These are phyloP conservation scores for Przewalskia tangutica DNA, from an alignment of 257 asterid species.

Conservation along the genomic window DNA sequence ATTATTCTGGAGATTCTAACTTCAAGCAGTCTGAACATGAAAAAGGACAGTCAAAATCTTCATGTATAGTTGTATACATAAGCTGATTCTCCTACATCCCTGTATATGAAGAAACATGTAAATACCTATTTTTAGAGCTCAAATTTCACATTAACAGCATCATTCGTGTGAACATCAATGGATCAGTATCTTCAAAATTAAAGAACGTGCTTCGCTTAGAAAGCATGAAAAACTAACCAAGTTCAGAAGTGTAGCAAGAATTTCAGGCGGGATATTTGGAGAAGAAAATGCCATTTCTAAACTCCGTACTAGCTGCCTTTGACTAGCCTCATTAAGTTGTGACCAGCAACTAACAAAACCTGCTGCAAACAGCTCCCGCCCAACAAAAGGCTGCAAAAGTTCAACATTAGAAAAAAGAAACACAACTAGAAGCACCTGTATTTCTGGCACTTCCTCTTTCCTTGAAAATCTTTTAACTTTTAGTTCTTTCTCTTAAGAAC, in stretches of 20 bases:
- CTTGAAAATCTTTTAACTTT: background rate
- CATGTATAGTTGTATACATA: background rate
- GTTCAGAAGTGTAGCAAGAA: constrained; percentile 94
- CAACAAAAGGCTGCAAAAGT: constrained; percentile 83
- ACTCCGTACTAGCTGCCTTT: constrained; percentile 74
- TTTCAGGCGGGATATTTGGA: constrained; percentile 95
- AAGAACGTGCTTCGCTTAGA: constrained; percentile 3
- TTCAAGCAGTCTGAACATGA: background rate
- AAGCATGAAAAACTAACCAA: constrained; percentile 42
- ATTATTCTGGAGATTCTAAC: background rate
- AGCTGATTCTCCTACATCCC: no score
- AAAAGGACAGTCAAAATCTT: background rate
- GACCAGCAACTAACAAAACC: constrained; percentile 99
- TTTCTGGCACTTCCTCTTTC: background rate
- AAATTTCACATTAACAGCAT: no score
- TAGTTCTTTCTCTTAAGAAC: background rate
- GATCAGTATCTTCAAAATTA: background rate
- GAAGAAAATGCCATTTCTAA: constrained; percentile 99
- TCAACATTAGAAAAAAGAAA: constrained; percentile 13
- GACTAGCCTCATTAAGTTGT: constrained; percentile 71
- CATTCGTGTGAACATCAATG: no score
- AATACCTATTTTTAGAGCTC: no score
- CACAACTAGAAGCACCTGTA: background rate
- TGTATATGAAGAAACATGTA: no score
- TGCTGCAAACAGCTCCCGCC: constrained; percentile 97